Evolutionary conservation across 768 basidiomycete genomes (phyloP), one percentile per base, ranked within the genome.

Genomic region (Fomitopsis serialis): DNA sequence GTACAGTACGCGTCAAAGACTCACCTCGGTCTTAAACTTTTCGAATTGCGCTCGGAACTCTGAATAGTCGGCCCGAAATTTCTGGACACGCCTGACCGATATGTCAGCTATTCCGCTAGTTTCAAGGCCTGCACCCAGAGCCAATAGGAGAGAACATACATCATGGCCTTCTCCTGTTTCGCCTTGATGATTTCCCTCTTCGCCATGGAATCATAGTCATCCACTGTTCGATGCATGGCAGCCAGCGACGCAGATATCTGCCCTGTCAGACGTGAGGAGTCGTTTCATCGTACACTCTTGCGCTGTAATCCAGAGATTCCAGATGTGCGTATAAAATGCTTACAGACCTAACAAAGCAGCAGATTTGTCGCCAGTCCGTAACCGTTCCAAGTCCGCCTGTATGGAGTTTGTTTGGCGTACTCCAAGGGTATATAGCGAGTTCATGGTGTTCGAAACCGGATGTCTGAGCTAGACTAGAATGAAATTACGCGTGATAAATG

Each of bases 201-300:
- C 0, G 91, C 92, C 90, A 98, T 94, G 9, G 89, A 87, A 62
- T 98, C 95, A 65, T 96, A 98, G 65, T 99, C 97, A 56, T 98
- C 95, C 58, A 98, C 86, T 50, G 97, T 94, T 53, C 97, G 74
- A 47, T 90, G 86, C 80, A 98, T 86, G 2, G 93, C 94, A 24
- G 92, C 83, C n/a, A 99, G 76, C 9, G 92, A 94, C n/a, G 95
- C 94, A 29, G 92, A 91, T 70, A 99, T 93, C 80, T 98, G 96
- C 70, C 95, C 95, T 95, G 75, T 32, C 65, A 56, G 52, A 66
- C 55, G 61, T 60, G 58, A 40, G 67, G 55, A 27, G 15, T 50
- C 43, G 36, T 42, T 19, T 40, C 24, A 47, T 25, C 24, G 25
- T 17, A 43, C 35, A n/a, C 48, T 34, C 3, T 11, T 12, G n/a